phyloP scores from a whole-genome alignment of 345 rosid species.

The Streptanthus diversifolius region DNA sequence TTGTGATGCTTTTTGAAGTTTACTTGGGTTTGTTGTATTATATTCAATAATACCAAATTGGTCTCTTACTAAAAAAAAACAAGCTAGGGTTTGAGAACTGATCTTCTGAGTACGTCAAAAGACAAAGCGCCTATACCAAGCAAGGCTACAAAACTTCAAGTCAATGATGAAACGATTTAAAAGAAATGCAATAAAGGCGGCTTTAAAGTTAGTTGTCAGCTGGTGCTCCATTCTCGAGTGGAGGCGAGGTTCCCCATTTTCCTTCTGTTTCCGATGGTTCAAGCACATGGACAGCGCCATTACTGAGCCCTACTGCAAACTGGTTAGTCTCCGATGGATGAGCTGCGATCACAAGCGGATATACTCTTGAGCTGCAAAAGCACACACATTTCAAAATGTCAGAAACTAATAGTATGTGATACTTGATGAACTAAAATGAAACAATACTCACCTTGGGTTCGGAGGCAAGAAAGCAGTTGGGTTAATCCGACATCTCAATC shows the following conservation, averaged over 20 bases:
- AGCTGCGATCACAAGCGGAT: conserved; percentile 77
- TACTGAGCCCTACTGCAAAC: conserved; percentile 72
- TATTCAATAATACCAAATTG: neutral
- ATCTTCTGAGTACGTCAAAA: neutral
- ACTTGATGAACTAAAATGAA: neutral
- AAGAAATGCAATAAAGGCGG: neutral
- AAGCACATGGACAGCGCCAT: conserved; percentile 61
- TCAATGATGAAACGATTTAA: neutral
- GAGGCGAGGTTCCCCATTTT: conserved; percentile 83
- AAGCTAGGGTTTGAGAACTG: neutral
- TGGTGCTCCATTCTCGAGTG: conserved; percentile 64
- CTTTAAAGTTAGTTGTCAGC: conserved; percentile 37
- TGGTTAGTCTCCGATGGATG: conserved; percentile 72
- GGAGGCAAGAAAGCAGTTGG: conserved; percentile 64
- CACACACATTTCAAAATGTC: neutral
- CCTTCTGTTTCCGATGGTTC: conserved; percentile 78
- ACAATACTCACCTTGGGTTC: conserved; percentile 50
- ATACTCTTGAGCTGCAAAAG: conserved; percentile 58
- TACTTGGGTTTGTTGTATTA: neutral
- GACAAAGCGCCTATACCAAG: neutral
- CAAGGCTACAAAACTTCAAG: conserved; percentile 15
- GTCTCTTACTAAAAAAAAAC: neutral
- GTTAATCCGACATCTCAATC: conserved; percentile 77
- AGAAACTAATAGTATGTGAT: neutral
- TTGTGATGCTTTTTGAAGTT: neutral